These are phyloP conservation scores for Cladosporium cucumerinum DNA, from an alignment of 2,329 filamentous ascomycete genomes.

Conservation along the genomic window DNA sequence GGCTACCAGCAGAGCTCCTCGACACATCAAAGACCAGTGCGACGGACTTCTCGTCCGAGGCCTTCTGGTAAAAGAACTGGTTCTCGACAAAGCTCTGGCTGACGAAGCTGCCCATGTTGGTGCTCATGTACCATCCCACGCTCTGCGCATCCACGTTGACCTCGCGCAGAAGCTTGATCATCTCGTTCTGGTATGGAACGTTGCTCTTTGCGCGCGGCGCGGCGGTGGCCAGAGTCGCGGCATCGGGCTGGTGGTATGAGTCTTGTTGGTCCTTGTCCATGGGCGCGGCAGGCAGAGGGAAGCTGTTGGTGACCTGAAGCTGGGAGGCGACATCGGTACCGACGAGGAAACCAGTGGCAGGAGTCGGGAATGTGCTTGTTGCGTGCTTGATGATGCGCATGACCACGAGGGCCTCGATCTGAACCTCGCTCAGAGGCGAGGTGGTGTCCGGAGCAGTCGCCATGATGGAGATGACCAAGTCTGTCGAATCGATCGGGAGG, in stretches of 20 bases:
- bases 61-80: slow-evolving; percentile 94
- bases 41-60: slow-evolving; percentile 72
- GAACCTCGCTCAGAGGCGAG: slow-evolving; percentile 67
- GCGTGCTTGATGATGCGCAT: slow-evolving; percentile 99
- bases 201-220: slow-evolving; percentile 92
- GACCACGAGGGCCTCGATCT: slow-evolving; percentile 92
- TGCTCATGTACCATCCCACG: slow-evolving; percentile 97
- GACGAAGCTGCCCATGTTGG: slow-evolving; percentile 98
- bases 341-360: slow-evolving; percentile 84
- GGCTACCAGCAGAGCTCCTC: slow-evolving; percentile 85
- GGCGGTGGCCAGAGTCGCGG: slow-evolving; percentile 73
- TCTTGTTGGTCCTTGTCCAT: slow-evolving; percentile 66
- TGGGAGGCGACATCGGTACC: slow-evolving; percentile 83
- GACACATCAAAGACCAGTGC: slow-evolving; percentile 93
- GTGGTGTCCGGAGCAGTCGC: slow-evolving; percentile 40
- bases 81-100: slow-evolving; percentile 96
- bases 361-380: slow-evolving; percentile 80
- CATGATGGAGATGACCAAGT: slow-evolving; percentile 23
- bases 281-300: slow-evolving; percentile 78
- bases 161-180: slow-evolving; percentile 94
- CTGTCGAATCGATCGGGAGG: background rate
- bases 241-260: slow-evolving; percentile 67
- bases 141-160: slow-evolving; percentile 98
- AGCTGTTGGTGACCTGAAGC: slow-evolving; percentile 90
- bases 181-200: slow-evolving; percentile 84